phyloP scores from a whole-genome alignment of 441 rosid species.

The Iberis amara region DNA sequence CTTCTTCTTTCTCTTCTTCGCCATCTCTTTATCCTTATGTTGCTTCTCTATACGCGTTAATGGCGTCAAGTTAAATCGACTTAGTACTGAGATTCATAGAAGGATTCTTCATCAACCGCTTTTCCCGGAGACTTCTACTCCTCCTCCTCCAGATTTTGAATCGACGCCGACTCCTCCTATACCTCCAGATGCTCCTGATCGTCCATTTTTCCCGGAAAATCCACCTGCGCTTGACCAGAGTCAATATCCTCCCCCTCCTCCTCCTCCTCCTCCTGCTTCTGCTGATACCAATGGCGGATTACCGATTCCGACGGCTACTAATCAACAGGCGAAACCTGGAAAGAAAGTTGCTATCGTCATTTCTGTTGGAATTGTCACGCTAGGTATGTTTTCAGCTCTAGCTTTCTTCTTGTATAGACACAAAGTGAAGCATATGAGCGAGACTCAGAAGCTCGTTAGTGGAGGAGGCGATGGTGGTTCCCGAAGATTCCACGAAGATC shows the following conservation, averaged over 20 bases:
- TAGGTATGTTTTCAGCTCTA: conserved; percentile 84
- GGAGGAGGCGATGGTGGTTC: conserved; percentile 34
- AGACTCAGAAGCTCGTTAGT: conserved; percentile 60
- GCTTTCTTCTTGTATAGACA: conserved; percentile 87
- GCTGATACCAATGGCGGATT: conserved; percentile 49
- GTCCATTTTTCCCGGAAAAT: conserved; percentile 88
- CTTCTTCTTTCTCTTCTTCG: conserved; percentile 8
- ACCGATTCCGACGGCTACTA: conserved; percentile 59
- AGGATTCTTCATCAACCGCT: conserved; percentile 88
- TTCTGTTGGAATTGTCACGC: conserved; percentile 87
- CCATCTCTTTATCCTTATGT: conserved; percentile 8
- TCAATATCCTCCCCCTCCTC: conserved; percentile 23
- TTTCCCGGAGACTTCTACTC: conserved; percentile 55
- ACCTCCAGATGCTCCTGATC: conserved; percentile 55
- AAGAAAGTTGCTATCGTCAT: conserved; percentile 75
- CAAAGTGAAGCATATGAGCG: conserved; percentile 52
- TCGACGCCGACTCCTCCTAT: conserved; percentile 40
- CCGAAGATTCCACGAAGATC: conserved; percentile 47
- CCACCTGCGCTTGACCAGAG: conserved; percentile 55
- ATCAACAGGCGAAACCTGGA: conserved; percentile 68
- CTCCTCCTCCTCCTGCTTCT: conserved; percentile 38
- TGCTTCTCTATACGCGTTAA: not conserved
- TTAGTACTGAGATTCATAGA: conserved; percentile 28
- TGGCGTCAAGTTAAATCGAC: conserved; percentile 13
- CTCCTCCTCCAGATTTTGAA: conserved; percentile 51